Evolutionary conservation across 441 rosid species (phyloP), one percentile per base, ranked within the genome.

Genomic region (Hura crepitans): DNA sequence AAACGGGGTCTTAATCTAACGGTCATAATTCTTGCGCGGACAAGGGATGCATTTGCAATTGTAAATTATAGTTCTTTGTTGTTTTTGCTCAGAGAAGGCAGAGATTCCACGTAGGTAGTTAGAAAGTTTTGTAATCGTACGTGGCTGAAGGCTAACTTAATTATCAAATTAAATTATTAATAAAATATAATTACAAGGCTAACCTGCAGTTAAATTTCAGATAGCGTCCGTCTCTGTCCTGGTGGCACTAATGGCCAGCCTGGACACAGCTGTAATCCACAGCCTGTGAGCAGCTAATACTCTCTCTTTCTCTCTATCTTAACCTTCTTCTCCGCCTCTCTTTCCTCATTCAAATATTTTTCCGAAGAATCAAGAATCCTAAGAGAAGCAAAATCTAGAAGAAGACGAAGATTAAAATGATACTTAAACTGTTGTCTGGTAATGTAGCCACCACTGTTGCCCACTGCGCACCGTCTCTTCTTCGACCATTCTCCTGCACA

Each of bases 241-340:
- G 73, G 75, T 74, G 84, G 83, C 81, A 71, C 4, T 63, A 42
- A 55, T 42, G 31, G 80, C 89, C 87, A 86, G 84, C 64, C 86
- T 84, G 85, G 78, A 45, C 71, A 70, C 81, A 86, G 93, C 86
- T 88, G 87, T 88, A 51, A 14, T 73, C 86, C 86, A 47, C 72
- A 50, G 6, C 35, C 71, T 61, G 58, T 69, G 27, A 65, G 61
- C 73, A 75, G 53, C 75, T 53, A 72, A 49, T 37, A 46, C 50
- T 20, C 67, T 54, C 65, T 71, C 64, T 37, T 35, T 3, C 39
- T 8, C 68, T 74, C 62, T 50, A 64, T 49, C 73, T 67, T 56
- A 28, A 54, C 22, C 62, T 47, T 25, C 31, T 22, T 14, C 50
- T 18, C 31, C 27, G 22, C 60, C 31, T 57, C 70, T 65, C 54